Base-by-base conservation (phyloP, 2,329 filamentous ascomycete genomes). In the Hypoxylon sp. region DNA sequence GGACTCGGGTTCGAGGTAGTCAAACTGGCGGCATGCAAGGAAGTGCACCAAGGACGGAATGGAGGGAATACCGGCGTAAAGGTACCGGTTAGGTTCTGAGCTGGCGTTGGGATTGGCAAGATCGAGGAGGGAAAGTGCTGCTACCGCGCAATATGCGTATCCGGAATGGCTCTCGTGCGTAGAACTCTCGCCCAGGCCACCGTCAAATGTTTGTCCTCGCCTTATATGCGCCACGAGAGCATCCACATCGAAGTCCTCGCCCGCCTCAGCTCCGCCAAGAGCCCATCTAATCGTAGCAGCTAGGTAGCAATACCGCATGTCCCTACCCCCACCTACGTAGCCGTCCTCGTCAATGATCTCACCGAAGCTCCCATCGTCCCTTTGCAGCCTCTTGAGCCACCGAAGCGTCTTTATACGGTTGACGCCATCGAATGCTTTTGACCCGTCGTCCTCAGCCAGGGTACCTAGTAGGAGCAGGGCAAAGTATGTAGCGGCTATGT, bases 271-370 rank as follows among this genome's bases (percentile, higher is more conserved):
- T 0, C 92, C 93, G 44, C 91, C 85, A 48, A 99, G 79, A 62
- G 97, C 92, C 88, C 93, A 97, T 42, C 96, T 86, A 33, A 97
- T 90, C 8, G 90, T 90, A 17, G 92, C 88, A 3, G 93, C 94
- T 76, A 94, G 90, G 79, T 96, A 97, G 74, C 94, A 96, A 78
- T 95, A 95, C 62, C 96, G 86, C 82, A 94, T 91, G 80, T 99
- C 96, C 61, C 88, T 87, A 0, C 94, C 94, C 0, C 95, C 95
- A 37, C 90, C 88, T n/a, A 95, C 75, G 75, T 80, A 72, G 77
- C 84, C 83, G 11, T 82, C 78, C 73, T 88, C 87, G 3, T 86
- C 87, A 2, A 95, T 77, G 0, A 93, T 87, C 80, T 99, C 94
- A 0, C 94, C 96, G 78, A 99, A 98, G 74, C 94, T 97, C 1